These are phyloP conservation scores for Globisporangium cederbergense DNA, from an alignment of 352 stramenopile species.

Conservation along the genomic window DNA sequence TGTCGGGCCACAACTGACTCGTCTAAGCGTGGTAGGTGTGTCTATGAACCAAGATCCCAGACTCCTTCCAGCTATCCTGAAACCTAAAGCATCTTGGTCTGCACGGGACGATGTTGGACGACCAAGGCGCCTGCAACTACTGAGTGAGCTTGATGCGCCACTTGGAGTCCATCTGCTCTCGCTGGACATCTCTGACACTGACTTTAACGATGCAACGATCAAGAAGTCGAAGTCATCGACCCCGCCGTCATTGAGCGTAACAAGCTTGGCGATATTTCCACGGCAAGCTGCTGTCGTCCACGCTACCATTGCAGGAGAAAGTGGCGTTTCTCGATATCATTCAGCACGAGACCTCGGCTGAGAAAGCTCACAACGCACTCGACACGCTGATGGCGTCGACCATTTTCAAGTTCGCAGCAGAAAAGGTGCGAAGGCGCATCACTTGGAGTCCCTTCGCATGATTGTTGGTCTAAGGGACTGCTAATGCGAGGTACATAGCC, in stretches of 20 bases:
- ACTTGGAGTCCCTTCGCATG: background rate
- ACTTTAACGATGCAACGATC: background rate
- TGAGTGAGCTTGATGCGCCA: background rate
- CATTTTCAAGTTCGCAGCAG: slow-evolving; percentile 3
- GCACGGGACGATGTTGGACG: background rate
- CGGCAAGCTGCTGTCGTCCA: background rate
- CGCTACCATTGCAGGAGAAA: background rate
- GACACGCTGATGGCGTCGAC: background rate
- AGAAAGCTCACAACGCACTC: background rate
- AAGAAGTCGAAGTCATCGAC: background rate
- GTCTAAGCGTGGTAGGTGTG: too few relatives aligned
- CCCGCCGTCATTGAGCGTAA: background rate
- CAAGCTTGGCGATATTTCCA: background rate
- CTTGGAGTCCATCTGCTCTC: background rate
- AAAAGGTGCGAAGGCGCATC: background rate
- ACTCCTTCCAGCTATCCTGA: background rate
- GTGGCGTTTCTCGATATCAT: background rate
- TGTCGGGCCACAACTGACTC: too few relatives aligned
- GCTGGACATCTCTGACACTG: background rate
- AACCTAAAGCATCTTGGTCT: background rate
- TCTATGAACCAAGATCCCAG: background rate
- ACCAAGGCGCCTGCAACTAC: background rate
- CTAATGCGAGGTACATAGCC: too few relatives aligned
- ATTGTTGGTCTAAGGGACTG: too few relatives aligned
- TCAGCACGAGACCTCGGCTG: background rate